Base-by-base conservation (phyloP, 495 filamentous ascomycete genomes). In the Podospora bellae-mahoneyi region DNA sequence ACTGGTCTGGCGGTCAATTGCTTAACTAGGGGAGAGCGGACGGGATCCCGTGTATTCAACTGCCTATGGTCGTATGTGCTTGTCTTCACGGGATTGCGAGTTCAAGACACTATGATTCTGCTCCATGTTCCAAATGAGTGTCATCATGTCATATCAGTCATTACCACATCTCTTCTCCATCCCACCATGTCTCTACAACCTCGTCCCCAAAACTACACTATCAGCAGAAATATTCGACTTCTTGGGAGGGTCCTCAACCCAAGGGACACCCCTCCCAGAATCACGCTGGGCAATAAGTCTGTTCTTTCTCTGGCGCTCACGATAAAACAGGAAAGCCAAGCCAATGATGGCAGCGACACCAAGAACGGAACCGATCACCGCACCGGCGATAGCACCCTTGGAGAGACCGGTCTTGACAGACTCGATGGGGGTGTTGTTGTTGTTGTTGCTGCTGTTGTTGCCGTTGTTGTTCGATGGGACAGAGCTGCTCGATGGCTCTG, bases 1-100 rank as follows among this genome's bases (percentile, higher is more conserved):
- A 56, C 54, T 56, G 19, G 54, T 56, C 54, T 56, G 54, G 54
- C 54, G 15, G 18, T 58, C 55, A 58, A 18, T 58, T 15, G 69
- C 55, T 79, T 80, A 74, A 76, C 77, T 77, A 82, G 73, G 80
- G 80, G 76, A 80, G 81, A 84, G 79, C 81, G 79, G 78, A 83
- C 81, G 80, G 81, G 81, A 82, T 80, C 77, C 80, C 78, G 79
- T 15, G 55, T 20, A 15, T 26, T 58, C 55, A 15, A 58, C 55
- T 58, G n/a, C 18, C 15, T 58, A 58, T 58, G n/a, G 55, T 58
- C n/a, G 55, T 58, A 58, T 58, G n/a, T 58, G n/a, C 1, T 18
- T 48, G 13, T 48, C 0, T 7, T 32, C 30, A 32, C 1, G 23
- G 23, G 23, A 1, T 23, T 23, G 23, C 23, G 23, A 23, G 23